Conservation (phyloP, 148 eudicot species). For the Camellia granthamiana region DNA sequence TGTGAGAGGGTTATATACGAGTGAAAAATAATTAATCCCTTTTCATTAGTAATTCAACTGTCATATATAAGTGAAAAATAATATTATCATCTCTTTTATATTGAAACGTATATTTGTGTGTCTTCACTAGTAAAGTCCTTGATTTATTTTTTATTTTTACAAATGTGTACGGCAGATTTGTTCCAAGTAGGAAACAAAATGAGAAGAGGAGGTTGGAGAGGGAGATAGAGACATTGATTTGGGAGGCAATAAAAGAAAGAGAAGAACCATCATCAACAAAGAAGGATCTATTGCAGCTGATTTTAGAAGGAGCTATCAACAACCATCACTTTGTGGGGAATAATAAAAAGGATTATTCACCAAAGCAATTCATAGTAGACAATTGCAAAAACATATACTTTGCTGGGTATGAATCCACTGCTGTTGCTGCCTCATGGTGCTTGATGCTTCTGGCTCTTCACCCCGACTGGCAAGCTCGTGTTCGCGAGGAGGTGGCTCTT, state of each 20-base stretch:
- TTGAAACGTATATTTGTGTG: no score
- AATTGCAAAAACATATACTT: slow-evolving; percentile 91
- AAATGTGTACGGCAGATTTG: slow-evolving; percentile 16
- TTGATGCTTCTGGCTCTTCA: slow-evolving; percentile 67
- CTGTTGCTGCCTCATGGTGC: slow-evolving; percentile 90
- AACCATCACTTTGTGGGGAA: slow-evolving; percentile 28
- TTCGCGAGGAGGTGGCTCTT: slow-evolving; percentile 47
- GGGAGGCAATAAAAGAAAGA: slow-evolving; percentile 66
- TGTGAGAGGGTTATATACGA: no score
- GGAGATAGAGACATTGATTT: slow-evolving; percentile 64
- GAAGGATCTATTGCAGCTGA: slow-evolving; percentile 65
- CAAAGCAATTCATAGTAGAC: slow-evolving; percentile 63
- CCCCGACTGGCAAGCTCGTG: slow-evolving; percentile 72
- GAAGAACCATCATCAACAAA: slow-evolving; percentile 27
- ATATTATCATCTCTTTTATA: no score
- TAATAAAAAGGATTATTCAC: slow-evolving; percentile 25
- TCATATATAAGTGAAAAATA: no score
- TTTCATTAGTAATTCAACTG: no score
- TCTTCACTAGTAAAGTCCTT: no score
- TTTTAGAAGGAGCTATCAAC: slow-evolving; percentile 52
- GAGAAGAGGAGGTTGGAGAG: slow-evolving; percentile 51
- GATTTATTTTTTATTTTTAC: background rate
- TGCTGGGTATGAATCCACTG: slow-evolving; percentile 88
- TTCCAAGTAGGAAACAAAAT: slow-evolving; percentile 33
- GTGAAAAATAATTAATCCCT: no score